Evolutionary conservation across 192 early-diverging fungal species (phyloP), one percentile per base, ranked within the genome.

Genomic region (Lunasporangiospora selenospora): DNA sequence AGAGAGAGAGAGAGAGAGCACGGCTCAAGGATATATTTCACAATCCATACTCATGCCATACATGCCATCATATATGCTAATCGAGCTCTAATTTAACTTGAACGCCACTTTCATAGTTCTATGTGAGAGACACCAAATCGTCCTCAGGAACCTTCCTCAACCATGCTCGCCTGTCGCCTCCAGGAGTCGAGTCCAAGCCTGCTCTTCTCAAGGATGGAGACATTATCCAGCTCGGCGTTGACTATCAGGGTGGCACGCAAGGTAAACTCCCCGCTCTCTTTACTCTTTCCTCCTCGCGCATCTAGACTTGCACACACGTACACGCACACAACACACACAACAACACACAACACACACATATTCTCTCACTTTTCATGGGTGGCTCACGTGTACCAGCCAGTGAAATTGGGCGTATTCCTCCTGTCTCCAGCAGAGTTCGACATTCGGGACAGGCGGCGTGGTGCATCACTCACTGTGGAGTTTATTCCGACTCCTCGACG

Each of bases 71-170:
- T 7, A 9, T 27, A 52, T 43, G 30, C 38, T 32, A 62, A 83
- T 71, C 84, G 86, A 26, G 33, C 55, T 51, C 5, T 47, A 7
- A 11, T 58, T 57, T 54, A 38, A 47, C 54, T 31, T 57, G 23
- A 44, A 21, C 6, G 18, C 41, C 13, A 9, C 12, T 15, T 10
- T 39, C 10, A 18, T 61, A 97, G 93, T 86, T 99, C 46, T 98
- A 80, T 65, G 90, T 98, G 60, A 88, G 89, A 63, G 98, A 99
- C 77, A 94, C 93, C 40, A 96, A 94, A 58, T 94, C 92, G 23
- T 99, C 96, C 3, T 98, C 96, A 27, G 98, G 98, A 10, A 99
- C 98, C 13, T 99, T 98, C 62, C 80, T 99, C 31, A 99, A 99
- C 81, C 90, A 95, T 77, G 87, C 92, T 77, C 80, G 98, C n/a